phyloP scores from a whole-genome alignment of 2,329 filamentous ascomycete species.

The Exophiala calicioides region DNA sequence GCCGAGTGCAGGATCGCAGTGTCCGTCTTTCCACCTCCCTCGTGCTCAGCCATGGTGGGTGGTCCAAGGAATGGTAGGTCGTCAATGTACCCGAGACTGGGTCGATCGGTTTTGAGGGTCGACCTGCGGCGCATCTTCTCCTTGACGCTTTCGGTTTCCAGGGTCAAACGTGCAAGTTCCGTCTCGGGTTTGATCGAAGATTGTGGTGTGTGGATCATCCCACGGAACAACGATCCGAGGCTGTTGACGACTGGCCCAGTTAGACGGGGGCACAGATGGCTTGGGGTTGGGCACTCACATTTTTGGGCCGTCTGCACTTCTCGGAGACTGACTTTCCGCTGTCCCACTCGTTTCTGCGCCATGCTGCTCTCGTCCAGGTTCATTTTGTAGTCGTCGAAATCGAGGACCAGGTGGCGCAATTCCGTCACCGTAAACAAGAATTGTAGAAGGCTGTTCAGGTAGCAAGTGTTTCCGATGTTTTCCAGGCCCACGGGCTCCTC shows the following conservation, averaged over 20 bases:
- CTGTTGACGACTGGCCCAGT: slow-evolving; percentile 67
- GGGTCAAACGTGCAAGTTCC: slow-evolving; percentile 75
- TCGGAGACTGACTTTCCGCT: slow-evolving; percentile 62
- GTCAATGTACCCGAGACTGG: slow-evolving; percentile 28
- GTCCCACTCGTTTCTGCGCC: slow-evolving; percentile 71
- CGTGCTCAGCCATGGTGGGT: slow-evolving; percentile 16
- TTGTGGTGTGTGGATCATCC: slow-evolving; percentile 65
- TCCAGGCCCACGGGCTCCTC: slow-evolving; percentile 79
- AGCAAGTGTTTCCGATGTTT: slow-evolving; percentile 98
- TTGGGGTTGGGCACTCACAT: slow-evolving; percentile 61
- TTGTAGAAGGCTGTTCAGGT: slow-evolving; percentile 93
- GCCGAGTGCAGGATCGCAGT: slow-evolving; percentile 19
- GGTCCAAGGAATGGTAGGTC: slow-evolving; percentile 23
- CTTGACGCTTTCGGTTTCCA: slow-evolving; percentile 63
- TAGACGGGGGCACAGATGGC: slow-evolving; percentile 26
- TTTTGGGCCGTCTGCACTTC: slow-evolving; percentile 65
- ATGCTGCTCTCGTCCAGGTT: slow-evolving; percentile 65
- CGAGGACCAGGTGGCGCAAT: slow-evolving; percentile 75
- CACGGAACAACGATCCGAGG: slow-evolving; percentile 68
- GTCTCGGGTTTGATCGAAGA: slow-evolving; percentile 69
- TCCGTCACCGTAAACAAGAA: slow-evolving; percentile 89
- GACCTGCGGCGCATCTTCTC: slow-evolving; percentile 53
- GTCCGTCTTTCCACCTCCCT: slow-evolving; percentile 8
- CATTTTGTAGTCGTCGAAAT: slow-evolving; percentile 71
- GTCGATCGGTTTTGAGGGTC: slow-evolving; percentile 35